A percentile compares a stretch with the other conserved stretches of the same genome.
These are phyloP conservation scores for Gamarada debralockiae DNA, from an alignment of 495 filamentous ascomycete genomes.

Conservation along the genomic window DNA sequence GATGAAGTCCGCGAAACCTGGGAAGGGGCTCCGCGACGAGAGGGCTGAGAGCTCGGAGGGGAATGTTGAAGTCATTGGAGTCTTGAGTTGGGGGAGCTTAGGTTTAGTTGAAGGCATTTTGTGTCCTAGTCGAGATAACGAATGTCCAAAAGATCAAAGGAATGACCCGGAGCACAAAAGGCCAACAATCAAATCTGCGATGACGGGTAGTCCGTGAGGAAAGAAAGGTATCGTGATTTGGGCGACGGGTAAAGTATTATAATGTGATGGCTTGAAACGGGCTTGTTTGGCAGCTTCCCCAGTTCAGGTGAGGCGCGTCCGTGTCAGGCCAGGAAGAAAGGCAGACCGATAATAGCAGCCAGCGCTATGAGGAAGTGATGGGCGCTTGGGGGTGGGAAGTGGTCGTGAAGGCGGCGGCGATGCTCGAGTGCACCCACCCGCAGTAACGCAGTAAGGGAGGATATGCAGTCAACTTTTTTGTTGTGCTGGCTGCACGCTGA, in stretches of 20 bases:
- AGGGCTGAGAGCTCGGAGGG: constrained; percentile 67
- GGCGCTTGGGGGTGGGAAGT: neutral
- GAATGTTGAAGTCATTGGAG: constrained; percentile 74
- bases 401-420: neutral
- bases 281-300: neutral
- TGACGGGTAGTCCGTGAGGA: constrained; percentile 33
- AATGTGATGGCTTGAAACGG: constrained; percentile 1
- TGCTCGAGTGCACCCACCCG: neutral
- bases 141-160: constrained; percentile 33
- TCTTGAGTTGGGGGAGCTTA: constrained; percentile 67
- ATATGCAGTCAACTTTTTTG: neutral
- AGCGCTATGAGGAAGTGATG: neutral
- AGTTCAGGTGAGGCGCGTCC: neutral
- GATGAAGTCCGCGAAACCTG: constrained; percentile 44
- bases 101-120: constrained; percentile 59
- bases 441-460: too few relatives aligned
- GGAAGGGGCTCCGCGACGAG: constrained; percentile 45
- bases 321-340: neutral
- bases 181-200: constrained; percentile 30
- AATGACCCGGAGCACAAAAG: constrained; percentile 35
- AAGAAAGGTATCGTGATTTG: constrained; percentile 21
- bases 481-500: neutral
- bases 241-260: constrained; percentile 13
- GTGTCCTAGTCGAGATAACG: constrained; percentile 23
- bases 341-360: constrained; percentile 1